Percentiles rank a stretch among this genome's conserved stretches.
Evolutionary conservation across 768 basidiomycete species (phyloP).

Genomic region (Boletus sp.): DNA sequence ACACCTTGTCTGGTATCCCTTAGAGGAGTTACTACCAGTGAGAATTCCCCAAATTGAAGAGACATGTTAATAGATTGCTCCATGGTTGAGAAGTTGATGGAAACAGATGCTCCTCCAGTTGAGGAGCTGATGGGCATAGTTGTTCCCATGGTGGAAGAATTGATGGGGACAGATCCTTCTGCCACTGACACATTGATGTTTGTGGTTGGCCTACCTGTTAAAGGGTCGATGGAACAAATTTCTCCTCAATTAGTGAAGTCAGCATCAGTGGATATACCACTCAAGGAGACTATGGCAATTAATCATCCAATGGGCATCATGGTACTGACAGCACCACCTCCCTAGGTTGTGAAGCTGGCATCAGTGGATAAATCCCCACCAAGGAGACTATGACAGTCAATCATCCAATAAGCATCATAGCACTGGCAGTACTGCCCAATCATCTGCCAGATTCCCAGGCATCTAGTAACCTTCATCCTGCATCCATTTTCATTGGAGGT

Average conservation of each 20-base stretch:
- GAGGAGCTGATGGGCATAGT: too few relatives aligned
- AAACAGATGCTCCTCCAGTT: too few relatives aligned
- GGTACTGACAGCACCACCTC: too few relatives aligned
- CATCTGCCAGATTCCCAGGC: background rate
- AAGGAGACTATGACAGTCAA: too few relatives aligned
- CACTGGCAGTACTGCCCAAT: background rate
- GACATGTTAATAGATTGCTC: background rate
- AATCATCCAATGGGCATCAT: too few relatives aligned
- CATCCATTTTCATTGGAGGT: background rate
- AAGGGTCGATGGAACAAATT: background rate
- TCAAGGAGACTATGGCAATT: too few relatives aligned
- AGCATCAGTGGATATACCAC: too few relatives aligned
- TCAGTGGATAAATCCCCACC: background rate
- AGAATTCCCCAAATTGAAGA: background rate
- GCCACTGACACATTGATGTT: background rate
- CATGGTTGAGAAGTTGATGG: background rate
- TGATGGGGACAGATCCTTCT: background rate
- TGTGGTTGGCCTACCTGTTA: background rate
- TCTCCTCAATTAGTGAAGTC: too few relatives aligned
- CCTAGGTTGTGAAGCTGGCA: background rate
- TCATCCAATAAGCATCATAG: background rate
- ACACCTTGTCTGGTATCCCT: too few relatives aligned
- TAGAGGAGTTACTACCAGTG: too few relatives aligned
- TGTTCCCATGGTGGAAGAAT: too few relatives aligned
- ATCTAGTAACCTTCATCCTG: background rate